A percentile compares a stretch with the other conserved stretches of the same genome.
Evolutionary conservation across 2,329 filamentous ascomycete genomes (phyloP).

Genomic region (Plenodomus biglobosus): DNA sequence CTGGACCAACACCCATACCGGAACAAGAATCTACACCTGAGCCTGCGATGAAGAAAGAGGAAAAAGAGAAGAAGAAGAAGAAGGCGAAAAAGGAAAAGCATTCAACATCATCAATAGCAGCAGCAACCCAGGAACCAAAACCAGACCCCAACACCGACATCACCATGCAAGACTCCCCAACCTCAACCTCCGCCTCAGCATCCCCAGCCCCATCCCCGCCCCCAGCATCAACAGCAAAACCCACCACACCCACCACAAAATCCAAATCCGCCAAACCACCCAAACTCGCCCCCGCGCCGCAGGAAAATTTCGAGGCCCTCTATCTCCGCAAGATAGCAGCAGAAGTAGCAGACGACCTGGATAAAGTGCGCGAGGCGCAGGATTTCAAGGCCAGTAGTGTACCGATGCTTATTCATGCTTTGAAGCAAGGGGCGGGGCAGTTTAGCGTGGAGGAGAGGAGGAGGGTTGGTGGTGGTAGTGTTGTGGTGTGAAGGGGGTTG

Average conservation of each 20-base stretch:
- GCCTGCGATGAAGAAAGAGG: conserved; percentile 1
- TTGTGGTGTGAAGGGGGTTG: not conserved
- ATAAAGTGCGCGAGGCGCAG: conserved; percentile 66
- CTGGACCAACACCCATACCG: not conserved
- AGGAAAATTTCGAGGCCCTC: conserved; percentile 59
- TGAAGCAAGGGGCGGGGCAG: conserved; percentile 67
- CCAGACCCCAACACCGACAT: no score
- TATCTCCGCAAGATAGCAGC: conserved; percentile 70
- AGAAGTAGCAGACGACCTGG: conserved; percentile 74
- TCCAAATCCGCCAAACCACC: not conserved
- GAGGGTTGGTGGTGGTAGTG: conserved; percentile 38
- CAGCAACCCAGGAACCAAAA: not conserved
- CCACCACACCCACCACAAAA: conserved; percentile 2
- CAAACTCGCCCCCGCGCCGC: conserved; percentile 2
- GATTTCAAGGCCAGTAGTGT: conserved; percentile 69
- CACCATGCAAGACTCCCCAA: no score
- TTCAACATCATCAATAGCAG: not conserved
- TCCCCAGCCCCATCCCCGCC: no score
- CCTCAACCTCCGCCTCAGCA: no score
- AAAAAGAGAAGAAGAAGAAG: conserved; percentile 19
- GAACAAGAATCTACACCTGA: conserved; percentile 7
- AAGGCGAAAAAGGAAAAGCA: no score
- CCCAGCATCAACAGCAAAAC: conserved; percentile 8
- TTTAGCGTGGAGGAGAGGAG: conserved; percentile 60
- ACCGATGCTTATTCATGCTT: conserved; percentile 64